phyloP scores from a whole-genome alignment of 2,329 filamentous ascomycete genomes.

The Pestalotiopsis sp. region DNA sequence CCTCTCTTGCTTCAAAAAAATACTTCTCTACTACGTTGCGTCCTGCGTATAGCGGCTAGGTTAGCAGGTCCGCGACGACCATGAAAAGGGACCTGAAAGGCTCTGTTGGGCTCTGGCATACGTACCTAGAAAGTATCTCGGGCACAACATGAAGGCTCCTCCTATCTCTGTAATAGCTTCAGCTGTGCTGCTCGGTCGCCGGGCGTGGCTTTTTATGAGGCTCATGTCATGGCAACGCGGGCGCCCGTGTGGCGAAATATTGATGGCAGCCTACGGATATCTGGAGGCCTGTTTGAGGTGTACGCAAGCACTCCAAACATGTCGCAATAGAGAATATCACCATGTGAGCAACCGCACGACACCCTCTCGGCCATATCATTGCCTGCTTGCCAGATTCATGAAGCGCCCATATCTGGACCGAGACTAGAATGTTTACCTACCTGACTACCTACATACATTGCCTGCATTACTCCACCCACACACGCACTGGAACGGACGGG shows the following conservation, averaged over 20 bases:
- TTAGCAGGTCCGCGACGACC: neutral
- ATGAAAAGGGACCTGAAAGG: neutral
- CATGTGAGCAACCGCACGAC: neutral
- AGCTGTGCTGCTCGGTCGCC: neutral
- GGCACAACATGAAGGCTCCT: neutral
- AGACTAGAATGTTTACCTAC: neutral
- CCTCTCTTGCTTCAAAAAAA: neutral
- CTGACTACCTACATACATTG: neutral
- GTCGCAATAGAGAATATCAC: slow-evolving; percentile 1
- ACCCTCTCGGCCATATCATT: neutral
- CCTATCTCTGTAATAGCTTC: neutral
- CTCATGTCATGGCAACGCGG: neutral
- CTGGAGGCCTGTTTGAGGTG: slow-evolving; percentile 1
- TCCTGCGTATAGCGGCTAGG: neutral
- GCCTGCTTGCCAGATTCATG: slow-evolving; percentile 1
- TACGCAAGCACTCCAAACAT: slow-evolving; percentile 8
- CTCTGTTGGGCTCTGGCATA: neutral
- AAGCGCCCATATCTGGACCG: neutral
- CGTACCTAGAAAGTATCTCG: neutral
- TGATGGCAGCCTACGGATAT: slow-evolving; percentile 4
- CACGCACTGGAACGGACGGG: neutral
- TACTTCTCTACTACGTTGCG: neutral
- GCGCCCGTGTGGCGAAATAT: slow-evolving; percentile 6
- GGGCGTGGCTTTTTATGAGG: slow-evolving; percentile 13
- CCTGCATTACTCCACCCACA: neutral